Evolutionary conservation across 257 asterid species (phyloP), one percentile per base, ranked within the genome.

Genomic region (Primulina huaijiensis): DNA sequence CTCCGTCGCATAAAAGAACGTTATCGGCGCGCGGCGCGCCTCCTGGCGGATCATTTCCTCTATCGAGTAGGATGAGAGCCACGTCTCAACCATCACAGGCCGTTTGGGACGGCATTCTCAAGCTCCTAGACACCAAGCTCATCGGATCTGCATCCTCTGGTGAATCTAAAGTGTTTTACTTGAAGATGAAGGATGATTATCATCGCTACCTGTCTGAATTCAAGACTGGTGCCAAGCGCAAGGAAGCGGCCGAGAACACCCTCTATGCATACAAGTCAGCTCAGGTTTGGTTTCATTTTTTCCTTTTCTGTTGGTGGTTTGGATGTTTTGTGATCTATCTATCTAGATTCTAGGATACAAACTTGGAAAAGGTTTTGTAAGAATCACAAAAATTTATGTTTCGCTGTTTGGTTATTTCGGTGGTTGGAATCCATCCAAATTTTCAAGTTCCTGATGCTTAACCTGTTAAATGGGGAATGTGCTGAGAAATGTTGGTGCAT

Each of bases 181-280:
- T 30, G 67, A 62, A 62, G 17, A 62, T 62, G 67, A 62, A 62
- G 52, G 67, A 52, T 37, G 67, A 62, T 34, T 62, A 62, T 62
- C 31, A 62, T 34, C 52, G 67, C n/a, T 62, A 62, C 23, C 31
- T 62, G 67, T 53, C 67, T 7, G 67, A 62, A 43, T 62, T 62
- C 67, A 62, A 62, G 53, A 34, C 52, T n/a, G 52, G 67, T 31
- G 8, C n/a, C 23, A 52, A 34, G 50, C 37, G 52, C 29, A 62
- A 62, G 33, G 67, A 62, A 62, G 67, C 67, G 0, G 67, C 67
- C 52, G 52, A 33, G 3, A 34, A 62, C 30, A 62, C 29, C 23
- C 67, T 33, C 29, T 33, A 21, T 37, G 16, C 67, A n/a, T 62
- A 34, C 67, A 62, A 62, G 29, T 8, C 67, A 8, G 67, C 67